Evolutionary conservation across 2,329 filamentous ascomycete species (phyloP).

Genomic region (Chaetomium sp.): DNA sequence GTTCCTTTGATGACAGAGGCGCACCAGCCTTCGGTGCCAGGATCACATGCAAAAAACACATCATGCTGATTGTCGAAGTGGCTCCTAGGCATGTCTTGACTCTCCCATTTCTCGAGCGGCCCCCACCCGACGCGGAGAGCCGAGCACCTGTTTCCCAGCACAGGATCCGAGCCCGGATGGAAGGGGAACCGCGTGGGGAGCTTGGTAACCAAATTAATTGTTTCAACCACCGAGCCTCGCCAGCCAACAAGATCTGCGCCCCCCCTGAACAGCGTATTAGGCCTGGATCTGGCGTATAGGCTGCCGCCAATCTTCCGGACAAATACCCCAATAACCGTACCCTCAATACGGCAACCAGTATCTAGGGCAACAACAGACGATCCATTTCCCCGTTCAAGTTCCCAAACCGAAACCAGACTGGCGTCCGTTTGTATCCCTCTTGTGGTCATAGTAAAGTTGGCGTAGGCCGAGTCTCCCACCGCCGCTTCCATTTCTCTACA

Average conservation of each 20-base stretch:
- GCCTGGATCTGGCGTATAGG: constrained; percentile 2
- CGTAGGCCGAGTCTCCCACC: constrained; percentile 3
- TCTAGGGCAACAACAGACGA: neutral
- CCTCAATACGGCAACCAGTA: neutral
- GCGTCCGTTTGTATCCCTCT: constrained; percentile 11
- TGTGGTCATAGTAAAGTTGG: constrained; percentile 11
- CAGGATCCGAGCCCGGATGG: neutral
- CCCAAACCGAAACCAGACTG: neutral
- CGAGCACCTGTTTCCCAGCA: neutral
- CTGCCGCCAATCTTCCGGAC: constrained; percentile 13
- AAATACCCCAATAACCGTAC: neutral
- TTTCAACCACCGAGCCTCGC: neutral
- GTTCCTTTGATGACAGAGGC: neutral
- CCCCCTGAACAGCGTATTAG: neutral
- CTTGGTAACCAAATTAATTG: neutral
- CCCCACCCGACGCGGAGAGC: neutral
- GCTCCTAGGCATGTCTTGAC: neutral
- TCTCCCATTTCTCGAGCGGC: neutral
- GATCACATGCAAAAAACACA: neutral
- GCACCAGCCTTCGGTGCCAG: neutral
- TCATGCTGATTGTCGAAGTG: constrained; percentile 1
- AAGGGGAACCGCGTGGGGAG: neutral
- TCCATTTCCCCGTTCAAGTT: fast-evolving
- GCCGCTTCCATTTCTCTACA: neutral
- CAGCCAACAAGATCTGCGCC: neutral